Conservation (phyloP, 106 monocot species). For the Allium cepa region DNA sequence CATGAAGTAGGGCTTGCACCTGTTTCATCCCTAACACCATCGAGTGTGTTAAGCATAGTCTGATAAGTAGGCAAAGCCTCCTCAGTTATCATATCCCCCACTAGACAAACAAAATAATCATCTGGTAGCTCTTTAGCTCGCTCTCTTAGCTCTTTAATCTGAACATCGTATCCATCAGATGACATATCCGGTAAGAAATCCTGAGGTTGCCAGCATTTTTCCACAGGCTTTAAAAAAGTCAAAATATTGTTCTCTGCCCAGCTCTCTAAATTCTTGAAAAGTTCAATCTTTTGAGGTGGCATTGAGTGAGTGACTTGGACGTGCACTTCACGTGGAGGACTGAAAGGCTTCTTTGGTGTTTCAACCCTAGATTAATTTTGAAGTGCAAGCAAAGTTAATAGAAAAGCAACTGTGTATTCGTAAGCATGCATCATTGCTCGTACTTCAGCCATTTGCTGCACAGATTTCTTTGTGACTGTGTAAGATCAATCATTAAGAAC, state of each 20-base stretch:
- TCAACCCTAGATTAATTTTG: constrained; percentile 17
- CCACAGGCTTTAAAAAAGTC: constrained; percentile 45
- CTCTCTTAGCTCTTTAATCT: constrained; percentile 36
- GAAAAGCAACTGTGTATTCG: not conserved
- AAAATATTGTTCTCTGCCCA: constrained; percentile 52
- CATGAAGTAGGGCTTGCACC: constrained; percentile 58
- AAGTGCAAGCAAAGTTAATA: not conserved
- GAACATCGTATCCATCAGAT: constrained; percentile 35
- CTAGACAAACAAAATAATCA: constrained; percentile 56
- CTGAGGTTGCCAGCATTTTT: constrained; percentile 68
- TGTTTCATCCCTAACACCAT: constrained; percentile 52
- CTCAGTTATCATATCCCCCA: constrained; percentile 65
- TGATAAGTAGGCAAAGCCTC: constrained; percentile 62
- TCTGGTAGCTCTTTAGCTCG: constrained; percentile 54
- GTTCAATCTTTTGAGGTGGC: constrained; percentile 51
- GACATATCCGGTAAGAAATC: constrained; percentile 50
- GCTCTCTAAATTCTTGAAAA: constrained; percentile 38
- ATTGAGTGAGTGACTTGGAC: constrained; percentile 59
- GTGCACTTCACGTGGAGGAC: constrained; percentile 54
- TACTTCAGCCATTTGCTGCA: not conserved
- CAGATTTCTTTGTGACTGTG: not conserved
- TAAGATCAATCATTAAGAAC: not conserved
- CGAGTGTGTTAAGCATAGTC: constrained; percentile 61
- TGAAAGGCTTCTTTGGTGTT: constrained; percentile 32
- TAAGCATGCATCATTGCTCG: not conserved